Conservation (phyloP, 768 basidiomycete genomes). For the Termitomyces eurrhizus region DNA sequence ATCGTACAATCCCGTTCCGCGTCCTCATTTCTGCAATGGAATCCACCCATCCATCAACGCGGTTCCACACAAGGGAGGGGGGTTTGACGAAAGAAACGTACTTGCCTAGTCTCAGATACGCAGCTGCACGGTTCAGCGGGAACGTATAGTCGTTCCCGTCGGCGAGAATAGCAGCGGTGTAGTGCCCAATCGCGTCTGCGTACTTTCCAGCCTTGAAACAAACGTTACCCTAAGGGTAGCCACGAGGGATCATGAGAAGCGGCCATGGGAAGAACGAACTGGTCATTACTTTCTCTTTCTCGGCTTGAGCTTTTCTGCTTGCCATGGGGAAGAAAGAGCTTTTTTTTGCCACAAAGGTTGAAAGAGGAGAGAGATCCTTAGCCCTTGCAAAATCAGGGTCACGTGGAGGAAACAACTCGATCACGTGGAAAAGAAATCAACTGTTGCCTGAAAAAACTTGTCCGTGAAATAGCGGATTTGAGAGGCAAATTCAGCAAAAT, state of each 20-base stretch:
- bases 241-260: neutral
- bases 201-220: constrained; percentile 84
- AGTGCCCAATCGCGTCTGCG: constrained; percentile 78
- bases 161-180: constrained; percentile 74
- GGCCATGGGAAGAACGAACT: neutral
- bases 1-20: constrained; percentile 77
- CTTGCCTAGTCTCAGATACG: constrained; percentile 95
- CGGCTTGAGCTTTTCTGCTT: constrained; percentile 8
- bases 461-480: no score
- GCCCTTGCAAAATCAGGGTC: no score
- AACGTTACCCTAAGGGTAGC: constrained; percentile 64
- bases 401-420: no score
- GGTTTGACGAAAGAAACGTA: constrained; percentile 41
- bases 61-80: neutral
- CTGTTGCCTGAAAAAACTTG: no score
- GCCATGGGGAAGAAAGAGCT: neutral
- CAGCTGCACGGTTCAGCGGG: constrained; percentile 84
- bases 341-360: neutral
- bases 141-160: constrained; percentile 72
- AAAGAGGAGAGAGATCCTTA: no score
- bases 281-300: constrained; percentile 14
- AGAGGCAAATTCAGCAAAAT: no score
- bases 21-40: constrained; percentile 58
- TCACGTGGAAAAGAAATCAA: no score
- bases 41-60: neutral